Evolutionary conservation across 179 eudicot genomes (phyloP).

Genomic region (Kewa caespitosa): DNA sequence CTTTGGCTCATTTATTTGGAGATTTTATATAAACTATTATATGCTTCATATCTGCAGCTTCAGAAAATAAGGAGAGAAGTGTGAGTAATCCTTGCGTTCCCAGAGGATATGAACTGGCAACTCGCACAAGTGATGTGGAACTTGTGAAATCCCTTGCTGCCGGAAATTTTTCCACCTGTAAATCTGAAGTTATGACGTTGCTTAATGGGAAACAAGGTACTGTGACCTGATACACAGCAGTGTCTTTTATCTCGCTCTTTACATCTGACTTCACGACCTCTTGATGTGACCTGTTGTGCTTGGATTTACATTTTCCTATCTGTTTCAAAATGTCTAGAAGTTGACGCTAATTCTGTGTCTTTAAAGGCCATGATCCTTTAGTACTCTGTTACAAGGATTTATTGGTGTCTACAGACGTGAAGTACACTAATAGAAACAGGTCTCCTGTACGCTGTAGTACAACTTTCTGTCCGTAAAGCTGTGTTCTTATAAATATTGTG

Average conservation of each 20-base stretch:
- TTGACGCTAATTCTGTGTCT: neutral
- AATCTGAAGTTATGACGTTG: constrained; percentile 31
- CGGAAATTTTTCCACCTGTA: constrained; percentile 48
- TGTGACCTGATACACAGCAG: neutral
- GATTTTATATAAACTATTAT: neutral
- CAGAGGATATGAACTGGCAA: constrained; percentile 30
- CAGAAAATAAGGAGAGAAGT: constrained; percentile 22
- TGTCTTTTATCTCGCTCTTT: neutral
- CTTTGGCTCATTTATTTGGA: neutral
- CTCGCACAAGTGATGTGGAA: constrained; percentile 31
- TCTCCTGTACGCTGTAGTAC: too few species aligned
- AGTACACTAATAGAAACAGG: too few species aligned
- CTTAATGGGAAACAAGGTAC: constrained; percentile 39
- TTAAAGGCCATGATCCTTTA: constrained; percentile 4
- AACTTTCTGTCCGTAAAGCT: too few species aligned
- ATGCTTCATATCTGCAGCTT: constrained; percentile 24
- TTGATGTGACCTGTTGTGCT: neutral
- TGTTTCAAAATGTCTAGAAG: neutral
- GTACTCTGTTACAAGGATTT: neutral
- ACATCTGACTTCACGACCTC: neutral
- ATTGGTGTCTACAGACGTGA: neutral
- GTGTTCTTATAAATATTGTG: too few species aligned
- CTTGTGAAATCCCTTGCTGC: constrained; percentile 16
- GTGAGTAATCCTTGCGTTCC: constrained; percentile 39
- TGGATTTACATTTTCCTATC: neutral